These are phyloP conservation scores for Xylariaceae sp. DNA, from an alignment of 2,329 filamentous ascomycete genomes.

Conservation along the genomic window DNA sequence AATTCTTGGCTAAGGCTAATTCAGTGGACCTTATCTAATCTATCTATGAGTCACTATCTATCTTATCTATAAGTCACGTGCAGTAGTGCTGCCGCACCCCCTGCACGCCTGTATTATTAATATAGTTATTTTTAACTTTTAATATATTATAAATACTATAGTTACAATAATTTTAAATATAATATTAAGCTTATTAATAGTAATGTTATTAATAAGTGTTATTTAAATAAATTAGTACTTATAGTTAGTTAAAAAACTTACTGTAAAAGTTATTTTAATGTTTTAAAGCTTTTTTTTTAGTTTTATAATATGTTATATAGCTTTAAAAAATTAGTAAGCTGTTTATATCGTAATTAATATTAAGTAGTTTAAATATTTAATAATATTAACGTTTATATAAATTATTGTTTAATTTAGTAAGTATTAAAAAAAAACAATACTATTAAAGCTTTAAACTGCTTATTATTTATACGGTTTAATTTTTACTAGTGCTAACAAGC, in stretches of 20 bases:
- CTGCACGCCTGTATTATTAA: too few species aligned
- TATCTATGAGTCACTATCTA: too few species aligned
- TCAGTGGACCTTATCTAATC: too few species aligned
- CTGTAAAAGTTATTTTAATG: slow-evolving; percentile 9
- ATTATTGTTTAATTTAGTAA: not conserved
- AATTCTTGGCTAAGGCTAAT: too few species aligned
- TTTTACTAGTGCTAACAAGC: not conserved
- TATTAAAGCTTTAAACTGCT: not conserved
- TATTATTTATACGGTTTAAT: not conserved
- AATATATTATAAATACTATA: slow-evolving; percentile 6
- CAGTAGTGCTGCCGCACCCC: too few species aligned
- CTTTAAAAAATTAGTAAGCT: slow-evolving; percentile 2
- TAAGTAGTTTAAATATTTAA: not conserved
- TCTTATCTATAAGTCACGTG: too few species aligned
- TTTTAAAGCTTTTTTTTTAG: not conserved
- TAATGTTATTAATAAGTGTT: not conserved
- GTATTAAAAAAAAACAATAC: not conserved
- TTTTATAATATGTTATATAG: slow-evolving; percentile 2
- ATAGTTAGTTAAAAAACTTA: slow-evolving; percentile 1
- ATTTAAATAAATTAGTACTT: slow-evolving; percentile 3
- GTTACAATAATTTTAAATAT: slow-evolving; percentile 2
- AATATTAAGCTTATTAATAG: not conserved
- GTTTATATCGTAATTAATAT: slow-evolving; percentile 18
- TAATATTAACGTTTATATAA: not conserved
- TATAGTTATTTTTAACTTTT: not conserved